Base-by-base conservation (phyloP, 805 yeast genomes). In the Candida easanensis region DNA sequence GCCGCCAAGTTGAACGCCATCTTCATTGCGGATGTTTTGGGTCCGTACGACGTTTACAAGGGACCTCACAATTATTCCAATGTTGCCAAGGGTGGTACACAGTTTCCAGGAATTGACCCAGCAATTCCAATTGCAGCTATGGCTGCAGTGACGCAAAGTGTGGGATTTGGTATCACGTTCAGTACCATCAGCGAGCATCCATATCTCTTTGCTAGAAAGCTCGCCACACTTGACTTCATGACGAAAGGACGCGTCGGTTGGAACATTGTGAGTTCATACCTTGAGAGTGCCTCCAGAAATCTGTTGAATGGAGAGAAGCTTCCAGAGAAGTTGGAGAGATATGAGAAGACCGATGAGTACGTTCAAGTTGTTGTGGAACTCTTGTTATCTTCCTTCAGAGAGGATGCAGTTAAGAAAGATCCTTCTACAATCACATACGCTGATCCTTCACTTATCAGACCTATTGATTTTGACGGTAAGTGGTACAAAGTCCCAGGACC, bases 221-320 rank as follows among this genome's bases (percentile, higher is more conserved):
- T 70, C 45, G 72, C 74, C 11, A 70, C 77, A 1, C 56, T 72
- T 35, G 77, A 71, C 48, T 73, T 70, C 42, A 61, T 72, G 36
- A 63, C 73, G 9, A 63, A 63, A 20, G 77, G 77, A 14, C 63
- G 77, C 50, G 56, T 72, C 42, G 77, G 76, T 20, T 72, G 77
- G 77, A 72, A 72, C 49, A 62, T 72, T 23, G 76, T 72, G 23
- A 64, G 73, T 6, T 67, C 74, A 1, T 60, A 64, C 25, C 51
- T 71, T 31, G 73, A 72, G 42, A 61, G 70, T 50, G 76, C 76
- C 5, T 69, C 75, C 10, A 57, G 69, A 50, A 69, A 70, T 44
- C 51, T 69, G 33, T 49, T 66, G n/a, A 68, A 66, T 38, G 66
- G 66, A 7, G 63, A 61, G 35, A 36, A 51, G 5, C 56, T 66